A percentile compares a stretch with the other conserved stretches of the same genome.
phyloP scores from a whole-genome alignment of 495 filamentous ascomycete genomes.

The Penicillium robsamsonii region DNA sequence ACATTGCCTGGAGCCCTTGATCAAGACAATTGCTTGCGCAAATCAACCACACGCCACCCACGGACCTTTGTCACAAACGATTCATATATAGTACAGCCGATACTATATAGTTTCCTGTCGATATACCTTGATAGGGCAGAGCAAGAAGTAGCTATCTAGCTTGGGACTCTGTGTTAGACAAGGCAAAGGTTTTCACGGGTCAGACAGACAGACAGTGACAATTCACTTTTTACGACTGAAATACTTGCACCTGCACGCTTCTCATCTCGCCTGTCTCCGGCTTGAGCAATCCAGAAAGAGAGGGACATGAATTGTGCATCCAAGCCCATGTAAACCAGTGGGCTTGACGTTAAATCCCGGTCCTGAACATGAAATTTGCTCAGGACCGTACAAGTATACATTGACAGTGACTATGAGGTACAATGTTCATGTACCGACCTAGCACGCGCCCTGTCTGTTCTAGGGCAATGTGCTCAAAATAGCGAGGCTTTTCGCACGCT shows the following conservation, averaged over 20 bases:
- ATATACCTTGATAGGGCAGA: constrained; percentile 65
- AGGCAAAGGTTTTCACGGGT: constrained; percentile 32
- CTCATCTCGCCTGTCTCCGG: constrained; percentile 16
- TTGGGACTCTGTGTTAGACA: constrained; percentile 49
- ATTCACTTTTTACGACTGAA: constrained; percentile 46
- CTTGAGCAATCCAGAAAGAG: constrained; percentile 8
- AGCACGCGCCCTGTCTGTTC: not conserved
- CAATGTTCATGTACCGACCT: not conserved
- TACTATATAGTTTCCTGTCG: constrained; percentile 66
- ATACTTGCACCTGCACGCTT: constrained; percentile 29
- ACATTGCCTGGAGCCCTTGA: not conserved
- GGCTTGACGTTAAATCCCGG: constrained; percentile 14
- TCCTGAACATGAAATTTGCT: constrained; percentile 7
- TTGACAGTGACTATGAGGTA: constrained; percentile 1
- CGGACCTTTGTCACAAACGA: constrained; percentile 38
- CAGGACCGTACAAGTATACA: not conserved
- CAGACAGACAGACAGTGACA: constrained; percentile 41
- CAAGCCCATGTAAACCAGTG: constrained; percentile 43
- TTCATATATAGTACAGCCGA: constrained; percentile 53
- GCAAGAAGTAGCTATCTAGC: constrained; percentile 53
- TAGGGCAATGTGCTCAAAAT: not conserved
- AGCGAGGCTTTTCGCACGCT: not conserved
- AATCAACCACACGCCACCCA: constrained; percentile 16
- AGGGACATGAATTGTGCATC: constrained; percentile 10
- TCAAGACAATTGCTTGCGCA: not conserved